A percentile compares a stretch with the other conserved stretches of the same genome.
These are phyloP conservation scores for Moringa oleifera DNA, from an alignment of 345 rosid genomes.

Conservation along the genomic window DNA sequence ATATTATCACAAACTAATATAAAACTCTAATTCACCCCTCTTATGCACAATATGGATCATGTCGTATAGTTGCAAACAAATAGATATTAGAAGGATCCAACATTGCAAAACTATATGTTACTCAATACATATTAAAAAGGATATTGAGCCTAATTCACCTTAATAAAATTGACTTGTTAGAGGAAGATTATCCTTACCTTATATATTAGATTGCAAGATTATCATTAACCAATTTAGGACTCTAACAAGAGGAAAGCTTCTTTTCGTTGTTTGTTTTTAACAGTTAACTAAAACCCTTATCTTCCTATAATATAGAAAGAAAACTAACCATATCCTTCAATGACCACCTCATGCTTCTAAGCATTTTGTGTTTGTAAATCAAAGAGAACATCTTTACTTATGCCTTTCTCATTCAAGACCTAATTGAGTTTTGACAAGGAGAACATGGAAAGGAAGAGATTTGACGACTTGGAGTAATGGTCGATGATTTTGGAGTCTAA, in stretches of 20 bases:
- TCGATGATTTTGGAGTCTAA: slow-evolving; percentile 95
- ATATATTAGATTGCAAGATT: too few relatives aligned
- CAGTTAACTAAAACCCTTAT: background rate
- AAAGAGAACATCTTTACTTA: slow-evolving; percentile 34
- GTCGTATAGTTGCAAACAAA: too few relatives aligned
- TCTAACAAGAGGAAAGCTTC: slow-evolving; percentile 53
- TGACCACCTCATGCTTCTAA: slow-evolving; percentile 76
- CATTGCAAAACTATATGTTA: too few relatives aligned
- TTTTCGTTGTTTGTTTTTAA: slow-evolving; percentile 41
- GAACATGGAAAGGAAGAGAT: slow-evolving; percentile 85
- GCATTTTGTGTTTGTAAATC: slow-evolving; percentile 57
- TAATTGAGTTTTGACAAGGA: slow-evolving; percentile 50
- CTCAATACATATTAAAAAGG: too few relatives aligned
- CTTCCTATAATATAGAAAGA: background rate
- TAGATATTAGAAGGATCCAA: too few relatives aligned
- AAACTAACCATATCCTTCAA: slow-evolving; percentile 7
- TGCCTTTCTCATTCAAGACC: slow-evolving; percentile 54
- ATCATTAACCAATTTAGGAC: too few relatives aligned
- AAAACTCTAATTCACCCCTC: too few relatives aligned
- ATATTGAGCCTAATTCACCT: too few relatives aligned
- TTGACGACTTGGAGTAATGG: slow-evolving; percentile 96
- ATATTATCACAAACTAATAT: too few relatives aligned
- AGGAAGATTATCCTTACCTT: too few relatives aligned
- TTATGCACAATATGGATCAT: too few relatives aligned
- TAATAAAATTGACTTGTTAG: too few relatives aligned